Evolutionary conservation across 768 basidiomycete species (phyloP).

Genomic region (Phanerodontia chrysosporium): DNA sequence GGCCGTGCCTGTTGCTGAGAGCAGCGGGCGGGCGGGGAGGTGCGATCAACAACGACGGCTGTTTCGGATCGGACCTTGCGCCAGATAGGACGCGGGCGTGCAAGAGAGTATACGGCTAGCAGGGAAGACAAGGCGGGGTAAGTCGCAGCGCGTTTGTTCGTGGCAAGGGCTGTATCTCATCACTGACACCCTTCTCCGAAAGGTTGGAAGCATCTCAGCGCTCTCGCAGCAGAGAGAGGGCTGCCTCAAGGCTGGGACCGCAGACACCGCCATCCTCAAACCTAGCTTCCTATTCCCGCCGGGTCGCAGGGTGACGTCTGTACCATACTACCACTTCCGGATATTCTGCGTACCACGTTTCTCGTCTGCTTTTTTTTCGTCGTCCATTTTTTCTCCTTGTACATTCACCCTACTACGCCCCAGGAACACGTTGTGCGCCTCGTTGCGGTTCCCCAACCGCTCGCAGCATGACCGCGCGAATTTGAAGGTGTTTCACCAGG

Average conservation of each 20-base stretch:
- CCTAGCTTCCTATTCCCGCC: not conserved
- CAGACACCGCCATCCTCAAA: not conserved
- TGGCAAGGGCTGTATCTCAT: not conserved
- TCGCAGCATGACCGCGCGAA: not conserved
- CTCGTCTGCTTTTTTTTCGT: not conserved
- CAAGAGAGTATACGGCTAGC: not conserved
- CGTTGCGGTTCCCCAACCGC: not conserved
- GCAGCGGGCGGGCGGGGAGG: not conserved
- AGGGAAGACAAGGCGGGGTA: constrained; percentile 6
- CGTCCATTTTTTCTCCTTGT: not conserved
- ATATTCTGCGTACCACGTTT: constrained; percentile 2
- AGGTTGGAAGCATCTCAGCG: constrained; percentile 6
- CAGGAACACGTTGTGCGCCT: not conserved
- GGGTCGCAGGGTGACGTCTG: constrained; percentile 5
- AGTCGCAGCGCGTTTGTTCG: constrained; percentile 4
- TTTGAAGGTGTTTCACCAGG: not conserved
- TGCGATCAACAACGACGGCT: constrained; percentile 6
- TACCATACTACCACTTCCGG: constrained; percentile 2
- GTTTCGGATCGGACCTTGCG: constrained; percentile 12
- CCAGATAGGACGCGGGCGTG: constrained; percentile 6
- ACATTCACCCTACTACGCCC: not conserved
- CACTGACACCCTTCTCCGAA: not conserved
- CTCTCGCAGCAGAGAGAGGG: not conserved
- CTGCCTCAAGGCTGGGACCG: constrained; percentile 1
- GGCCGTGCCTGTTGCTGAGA: not conserved